Evolutionary conservation across 2,329 filamentous ascomycete species (phyloP).

Genomic region (Cryphonectria carpinicola): DNA sequence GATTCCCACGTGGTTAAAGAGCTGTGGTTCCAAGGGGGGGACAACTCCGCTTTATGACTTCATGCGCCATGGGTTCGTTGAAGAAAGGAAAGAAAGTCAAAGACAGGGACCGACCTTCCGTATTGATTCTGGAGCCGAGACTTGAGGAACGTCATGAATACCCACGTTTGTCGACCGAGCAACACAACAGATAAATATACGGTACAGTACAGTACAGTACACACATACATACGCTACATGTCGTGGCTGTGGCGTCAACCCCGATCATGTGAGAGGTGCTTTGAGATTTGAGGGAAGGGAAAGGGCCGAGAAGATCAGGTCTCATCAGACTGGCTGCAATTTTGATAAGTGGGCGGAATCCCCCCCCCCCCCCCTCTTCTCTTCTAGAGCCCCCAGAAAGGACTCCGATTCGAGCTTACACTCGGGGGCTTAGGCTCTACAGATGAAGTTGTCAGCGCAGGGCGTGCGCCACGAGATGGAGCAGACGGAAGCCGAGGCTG

Average conservation of each 20-base stretch:
- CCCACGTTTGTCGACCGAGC: background rate
- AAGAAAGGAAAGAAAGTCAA: background rate
- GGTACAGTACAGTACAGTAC: background rate
- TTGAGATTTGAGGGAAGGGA: background rate
- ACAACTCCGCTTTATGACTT: background rate
- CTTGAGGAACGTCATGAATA: background rate
- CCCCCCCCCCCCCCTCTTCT: background rate
- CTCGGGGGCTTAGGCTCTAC: background rate
- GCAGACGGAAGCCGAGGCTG: background rate
- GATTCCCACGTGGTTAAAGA: constrained; percentile 4
- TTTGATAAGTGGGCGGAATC: background rate
- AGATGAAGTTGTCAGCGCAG: background rate
- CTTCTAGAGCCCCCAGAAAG: background rate
- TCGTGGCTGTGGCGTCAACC: background rate
- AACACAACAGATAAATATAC: background rate
- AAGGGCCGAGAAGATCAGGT: background rate
- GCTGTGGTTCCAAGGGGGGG: background rate
- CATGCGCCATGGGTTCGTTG: constrained; percentile 1
- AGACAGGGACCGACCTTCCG: background rate
- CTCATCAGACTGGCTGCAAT: background rate
- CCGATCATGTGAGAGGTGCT: background rate
- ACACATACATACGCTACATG: background rate
- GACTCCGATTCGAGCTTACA: background rate
- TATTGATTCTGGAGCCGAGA: background rate
- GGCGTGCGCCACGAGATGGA: background rate